Evolutionary conservation across 768 basidiomycete genomes (phyloP).

Genomic region (Russula lepida): DNA sequence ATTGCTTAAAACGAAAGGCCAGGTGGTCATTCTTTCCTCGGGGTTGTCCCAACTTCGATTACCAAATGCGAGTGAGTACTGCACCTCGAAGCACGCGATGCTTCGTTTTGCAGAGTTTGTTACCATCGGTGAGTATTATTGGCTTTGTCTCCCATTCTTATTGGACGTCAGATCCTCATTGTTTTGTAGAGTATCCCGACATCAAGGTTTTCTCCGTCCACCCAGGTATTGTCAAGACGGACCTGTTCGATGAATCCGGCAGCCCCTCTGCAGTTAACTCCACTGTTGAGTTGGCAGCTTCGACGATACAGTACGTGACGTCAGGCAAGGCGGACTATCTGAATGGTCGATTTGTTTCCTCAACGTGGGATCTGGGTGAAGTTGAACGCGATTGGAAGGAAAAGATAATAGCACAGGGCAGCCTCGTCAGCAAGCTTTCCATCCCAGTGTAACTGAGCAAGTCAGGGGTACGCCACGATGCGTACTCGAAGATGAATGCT

Average conservation of each 20-base stretch:
- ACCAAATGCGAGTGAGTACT: background rate
- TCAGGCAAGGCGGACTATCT: constrained; percentile 3
- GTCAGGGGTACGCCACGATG: too few species aligned
- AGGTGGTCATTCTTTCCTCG: background rate
- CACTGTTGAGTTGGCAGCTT: background rate
- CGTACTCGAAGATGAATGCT: too few species aligned
- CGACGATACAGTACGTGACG: constrained; percentile 1
- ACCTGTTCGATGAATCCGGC: background rate
- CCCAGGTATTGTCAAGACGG: background rate
- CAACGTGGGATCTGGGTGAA: constrained; percentile 10
- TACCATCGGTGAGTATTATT: background rate
- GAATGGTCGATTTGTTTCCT: background rate
- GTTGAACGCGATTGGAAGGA: too few species aligned
- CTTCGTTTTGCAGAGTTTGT: background rate
- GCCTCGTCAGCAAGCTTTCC: constrained; percentile 2
- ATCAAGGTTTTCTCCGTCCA: background rate
- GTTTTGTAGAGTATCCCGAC: background rate
- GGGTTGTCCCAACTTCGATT: background rate
- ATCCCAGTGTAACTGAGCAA: background rate
- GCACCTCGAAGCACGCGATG: background rate
- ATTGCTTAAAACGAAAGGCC: background rate
- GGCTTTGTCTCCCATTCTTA: background rate
- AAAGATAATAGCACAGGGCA: background rate
- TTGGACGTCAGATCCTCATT: background rate
- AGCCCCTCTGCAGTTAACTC: background rate